Conservation (phyloP, 2,329 filamentous ascomycete species). For the Arthroderma sp. region DNA sequence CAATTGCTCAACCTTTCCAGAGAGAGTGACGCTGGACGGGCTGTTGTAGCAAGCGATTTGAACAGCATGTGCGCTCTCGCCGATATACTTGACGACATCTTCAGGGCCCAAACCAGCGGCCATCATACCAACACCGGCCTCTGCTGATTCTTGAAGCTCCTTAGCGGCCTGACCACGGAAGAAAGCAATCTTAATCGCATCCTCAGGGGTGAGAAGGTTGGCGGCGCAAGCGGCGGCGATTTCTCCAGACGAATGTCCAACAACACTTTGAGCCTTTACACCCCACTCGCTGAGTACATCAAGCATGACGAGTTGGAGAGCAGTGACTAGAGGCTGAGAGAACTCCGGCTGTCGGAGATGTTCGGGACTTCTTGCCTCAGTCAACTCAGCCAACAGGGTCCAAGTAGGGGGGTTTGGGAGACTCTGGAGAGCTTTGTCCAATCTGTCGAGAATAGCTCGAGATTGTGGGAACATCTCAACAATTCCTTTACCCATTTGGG, state of each 20-base stretch:
- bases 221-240: slow-evolving; percentile 12
- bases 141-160: slow-evolving; percentile 11
- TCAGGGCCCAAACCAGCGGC: slow-evolving; percentile 5
- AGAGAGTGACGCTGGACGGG: slow-evolving; percentile 9
- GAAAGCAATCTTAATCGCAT: slow-evolving; percentile 36
- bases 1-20: slow-evolving; percentile 4
- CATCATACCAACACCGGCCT: slow-evolving; percentile 1
- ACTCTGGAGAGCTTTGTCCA: not conserved
- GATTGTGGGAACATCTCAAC: not conserved
- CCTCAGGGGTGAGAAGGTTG: slow-evolving; percentile 18
- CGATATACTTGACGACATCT: not conserved
- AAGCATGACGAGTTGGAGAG: slow-evolving; percentile 10
- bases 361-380: not conserved
- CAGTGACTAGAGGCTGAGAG: slow-evolving; percentile 9
- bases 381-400: not conserved
- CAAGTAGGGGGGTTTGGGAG: not conserved
- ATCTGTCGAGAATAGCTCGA: not conserved
- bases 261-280: slow-evolving; percentile 6
- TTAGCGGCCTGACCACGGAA: slow-evolving; percentile 13
- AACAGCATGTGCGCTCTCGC: not conserved
- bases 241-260: slow-evolving; percentile 12
- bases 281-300: slow-evolving; percentile 1
- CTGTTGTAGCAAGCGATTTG: slow-evolving; percentile 11
- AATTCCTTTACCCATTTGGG: slow-evolving; percentile 2
- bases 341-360: not conserved